Base-by-base conservation (phyloP, 805 yeast species). In the Saturnispora halmiae region DNA sequence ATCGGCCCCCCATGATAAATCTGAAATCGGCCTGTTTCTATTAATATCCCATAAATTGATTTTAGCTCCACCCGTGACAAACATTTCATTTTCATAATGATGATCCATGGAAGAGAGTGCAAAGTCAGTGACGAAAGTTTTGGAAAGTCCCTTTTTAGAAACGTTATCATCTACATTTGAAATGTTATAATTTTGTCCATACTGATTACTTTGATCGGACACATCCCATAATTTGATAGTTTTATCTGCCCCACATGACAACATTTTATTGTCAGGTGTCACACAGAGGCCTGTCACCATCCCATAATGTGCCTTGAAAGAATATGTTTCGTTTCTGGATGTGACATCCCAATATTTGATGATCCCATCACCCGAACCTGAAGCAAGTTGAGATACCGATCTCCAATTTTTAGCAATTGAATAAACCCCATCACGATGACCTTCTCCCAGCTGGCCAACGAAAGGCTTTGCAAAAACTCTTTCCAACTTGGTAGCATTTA, bases 381-480 rank as follows among this genome's bases (percentile, higher is more conserved):
- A 76, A 2, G 96, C 96, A 22, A 90, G 62, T 54, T 78, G 79
- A 53, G 77, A 82, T 38, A 87, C 69, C 34, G 73, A 66, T 33
- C 71, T 63, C 56, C 77, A 77, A 60, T 88, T 82, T 59, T 81
- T 82, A 5, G 96, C 94, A 35, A 92, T 73, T 14, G 79, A 67
- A 60, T 92, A 90, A 11, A 92, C 86, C 44, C 96, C 97, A 58
- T 92, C 98, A 43, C 90, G 67, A 56, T 94, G 98, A 7, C 98
- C 98, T 46, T 75, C 73, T 3, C 99, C 99, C 28, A 92, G 64
- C 57, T 92, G 97, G 1, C 95, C 96, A 16, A 94, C 70, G 61
- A 92, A 92, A 2, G 99, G 99, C 56, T 88, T 88, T 0, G 99
- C 97, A 72, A 92, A 92, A 83, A 92, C 81, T 50, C 96, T 73